A percentile compares a stretch with the other conserved stretches of the same genome.
Evolutionary conservation across 1,284 basidiomycete species (phyloP).

Genomic region (Ustilago lituana): DNA sequence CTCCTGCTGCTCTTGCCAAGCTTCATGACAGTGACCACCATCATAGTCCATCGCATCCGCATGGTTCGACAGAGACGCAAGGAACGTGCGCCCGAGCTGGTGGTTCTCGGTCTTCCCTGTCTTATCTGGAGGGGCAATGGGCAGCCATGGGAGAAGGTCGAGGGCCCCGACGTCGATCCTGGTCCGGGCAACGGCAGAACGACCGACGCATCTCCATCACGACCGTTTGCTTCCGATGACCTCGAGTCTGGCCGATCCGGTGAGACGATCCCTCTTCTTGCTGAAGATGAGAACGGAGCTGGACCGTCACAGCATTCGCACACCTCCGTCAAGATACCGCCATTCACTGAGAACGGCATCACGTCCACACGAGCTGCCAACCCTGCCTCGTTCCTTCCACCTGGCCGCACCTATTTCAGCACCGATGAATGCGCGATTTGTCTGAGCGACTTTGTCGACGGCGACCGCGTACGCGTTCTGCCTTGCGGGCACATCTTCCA

Average conservation of each 20-base stretch:
- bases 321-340: constrained; percentile 20
- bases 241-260: constrained; percentile 27
- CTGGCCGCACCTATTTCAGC: constrained; percentile 56
- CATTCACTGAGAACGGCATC: not conserved
- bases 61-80: constrained; percentile 55
- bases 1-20: constrained; percentile 63
- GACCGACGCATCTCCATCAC: not conserved
- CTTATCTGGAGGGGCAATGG: constrained; percentile 62
- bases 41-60: constrained; percentile 61
- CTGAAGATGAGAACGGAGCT: constrained; percentile 45
- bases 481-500: constrained; percentile 67
- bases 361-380: constrained; percentile 15
- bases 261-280: constrained; percentile 38
- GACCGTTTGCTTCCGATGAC: constrained; percentile 17
- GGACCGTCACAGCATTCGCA: constrained; percentile 38
- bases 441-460: constrained; percentile 62
- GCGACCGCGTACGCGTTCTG: constrained; percentile 61
- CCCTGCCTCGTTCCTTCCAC: constrained; percentile 46
- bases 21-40: constrained; percentile 59
- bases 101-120: constrained; percentile 61
- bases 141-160: constrained; percentile 61
- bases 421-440: constrained; percentile 66
- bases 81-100: constrained; percentile 61
- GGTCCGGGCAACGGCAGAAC: constrained; percentile 40
- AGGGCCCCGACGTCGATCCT: constrained; percentile 47